phyloP scores from a whole-genome alignment of 352 stramenopile species.

The Salisapilia sapeloensis region DNA sequence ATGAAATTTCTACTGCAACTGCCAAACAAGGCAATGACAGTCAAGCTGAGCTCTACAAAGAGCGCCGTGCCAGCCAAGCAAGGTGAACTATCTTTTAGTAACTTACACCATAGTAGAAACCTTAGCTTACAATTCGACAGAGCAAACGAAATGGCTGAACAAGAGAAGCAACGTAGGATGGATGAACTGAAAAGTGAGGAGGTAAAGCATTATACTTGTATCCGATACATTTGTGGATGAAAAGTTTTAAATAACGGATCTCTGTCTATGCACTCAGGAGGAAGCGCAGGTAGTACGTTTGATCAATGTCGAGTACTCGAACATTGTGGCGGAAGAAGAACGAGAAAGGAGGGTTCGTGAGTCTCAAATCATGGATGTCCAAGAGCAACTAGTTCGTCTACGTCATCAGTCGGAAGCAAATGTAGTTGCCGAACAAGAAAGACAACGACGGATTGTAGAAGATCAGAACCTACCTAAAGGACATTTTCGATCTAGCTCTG shows the following conservation, averaged over 20 bases:
- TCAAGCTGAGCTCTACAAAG: too few relatives aligned
- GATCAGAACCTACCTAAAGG: constrained; percentile 14
- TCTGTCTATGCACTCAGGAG: constrained; percentile 6
- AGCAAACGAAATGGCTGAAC: constrained; percentile 28
- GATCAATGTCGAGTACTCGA: constrained; percentile 57
- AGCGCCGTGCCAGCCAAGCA: too few relatives aligned
- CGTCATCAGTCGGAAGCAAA: constrained; percentile 17
- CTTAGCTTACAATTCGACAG: too few relatives aligned
- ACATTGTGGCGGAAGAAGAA: constrained; percentile 37
- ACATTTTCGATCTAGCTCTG: too few relatives aligned
- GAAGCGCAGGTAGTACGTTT: constrained; percentile 47
- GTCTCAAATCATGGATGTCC: constrained; percentile 37
- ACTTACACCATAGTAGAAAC: too few relatives aligned
- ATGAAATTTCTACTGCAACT: too few relatives aligned
- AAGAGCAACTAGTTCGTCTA: constrained; percentile 38
- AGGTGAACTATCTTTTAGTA: too few relatives aligned
- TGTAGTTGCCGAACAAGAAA: constrained; percentile 24
- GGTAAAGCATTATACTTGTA: too few relatives aligned
- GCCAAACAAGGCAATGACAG: too few relatives aligned
- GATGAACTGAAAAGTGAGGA: constrained; percentile 30
- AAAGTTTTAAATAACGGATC: background rate
- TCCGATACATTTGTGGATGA: background rate
- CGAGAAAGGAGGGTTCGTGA: constrained; percentile 41
- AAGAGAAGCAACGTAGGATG: constrained; percentile 33
- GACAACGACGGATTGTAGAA: constrained; percentile 16